Base-by-base conservation (phyloP, 1,139 yeast species). In the Lodderomyces pseudojiufengensis region DNA sequence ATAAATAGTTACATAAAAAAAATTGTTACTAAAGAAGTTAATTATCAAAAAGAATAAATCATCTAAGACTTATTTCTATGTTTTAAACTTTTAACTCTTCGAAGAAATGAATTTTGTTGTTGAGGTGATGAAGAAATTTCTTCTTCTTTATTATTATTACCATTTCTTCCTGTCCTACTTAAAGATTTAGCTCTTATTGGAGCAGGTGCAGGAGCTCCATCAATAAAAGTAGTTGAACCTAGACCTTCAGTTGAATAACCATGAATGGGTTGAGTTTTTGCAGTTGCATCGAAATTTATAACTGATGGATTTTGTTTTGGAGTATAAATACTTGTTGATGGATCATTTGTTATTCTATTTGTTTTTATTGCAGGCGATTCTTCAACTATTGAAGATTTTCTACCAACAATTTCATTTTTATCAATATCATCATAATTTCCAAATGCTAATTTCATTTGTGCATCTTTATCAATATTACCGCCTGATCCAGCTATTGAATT, bases 141-240 rank as follows among this genome's bases (percentile, higher is more conserved):
- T n/a, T 35, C 29, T 10, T 27, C 37, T 14, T 33, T 18, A 18
- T 18, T 5, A 18, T 18, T 18, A 5, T 5, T 5, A 18, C 7
- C 7, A 5, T 5, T 70, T 42, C 63, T 65, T 46, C 80, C 71
- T 45, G 83, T 63, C 52, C 86, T 68, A 8, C 76, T 86, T 35
- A 84, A 55, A 9, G 94, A 82, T 65, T 86, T 86, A 60, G 84
- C 85, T 60, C 90, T 76, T 4, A 47, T 49, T 16, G 47, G 43
- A 6, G 38, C 46, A 15, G 95, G 81, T 3, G 97, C 98, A 12
- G 97, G 97, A 0, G 97, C 94, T 25, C 98, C 98, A 57, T 92
- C 97, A 46, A 92, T 59, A 56, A 92, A 92, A 0, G 98, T 92
- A 2, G 95, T 75, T 2, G 94, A 77, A 3, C 98, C 98, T 35